Evolutionary conservation across 768 basidiomycete species (phyloP).

Genomic region (Dacryopinax spathularia): DNA sequence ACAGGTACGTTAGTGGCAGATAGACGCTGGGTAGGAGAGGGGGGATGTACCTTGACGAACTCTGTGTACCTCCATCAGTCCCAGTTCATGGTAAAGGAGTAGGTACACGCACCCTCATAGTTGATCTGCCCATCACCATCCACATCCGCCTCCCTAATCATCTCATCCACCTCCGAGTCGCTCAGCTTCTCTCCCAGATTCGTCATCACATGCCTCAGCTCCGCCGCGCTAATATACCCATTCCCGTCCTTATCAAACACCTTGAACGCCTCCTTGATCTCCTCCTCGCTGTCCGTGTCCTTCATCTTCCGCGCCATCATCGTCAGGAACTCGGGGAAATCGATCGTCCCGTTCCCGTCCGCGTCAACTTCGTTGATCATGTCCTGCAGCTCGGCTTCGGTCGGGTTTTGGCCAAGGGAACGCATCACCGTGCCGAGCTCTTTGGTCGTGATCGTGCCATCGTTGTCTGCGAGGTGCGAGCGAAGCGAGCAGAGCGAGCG

Average conservation of each 20-base stretch:
- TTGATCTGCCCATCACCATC: constrained; percentile 92
- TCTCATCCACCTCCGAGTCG: constrained; percentile 81
- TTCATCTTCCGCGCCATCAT: constrained; percentile 84
- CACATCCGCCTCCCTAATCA: constrained; percentile 92
- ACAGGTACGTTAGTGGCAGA: constrained; percentile 3
- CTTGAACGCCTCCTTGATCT: constrained; percentile 92
- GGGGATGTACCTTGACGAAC: constrained; percentile 50
- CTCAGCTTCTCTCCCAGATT: constrained; percentile 85
- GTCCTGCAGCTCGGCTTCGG: constrained; percentile 80
- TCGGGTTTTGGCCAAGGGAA: constrained; percentile 83
- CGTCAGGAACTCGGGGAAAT: constrained; percentile 69
- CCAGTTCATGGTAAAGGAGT: neutral
- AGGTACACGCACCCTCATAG: constrained; percentile 47
- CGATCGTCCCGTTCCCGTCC: constrained; percentile 77
- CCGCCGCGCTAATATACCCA: constrained; percentile 73
- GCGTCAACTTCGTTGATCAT: constrained; percentile 94
- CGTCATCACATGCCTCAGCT: constrained; percentile 84
- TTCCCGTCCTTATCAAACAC: constrained; percentile 95
- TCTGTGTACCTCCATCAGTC: constrained; percentile 24
- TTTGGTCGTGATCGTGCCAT: constrained; percentile 81
- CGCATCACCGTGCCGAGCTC: constrained; percentile 92
- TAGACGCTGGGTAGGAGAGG: constrained; percentile 10
- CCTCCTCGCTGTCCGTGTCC: constrained; percentile 84
- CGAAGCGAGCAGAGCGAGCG: too few species aligned
- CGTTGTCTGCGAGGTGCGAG: constrained; percentile 71